Conservation (phyloP, 2,329 filamentous ascomycete genomes). For the Alternaria gaisen region DNA sequence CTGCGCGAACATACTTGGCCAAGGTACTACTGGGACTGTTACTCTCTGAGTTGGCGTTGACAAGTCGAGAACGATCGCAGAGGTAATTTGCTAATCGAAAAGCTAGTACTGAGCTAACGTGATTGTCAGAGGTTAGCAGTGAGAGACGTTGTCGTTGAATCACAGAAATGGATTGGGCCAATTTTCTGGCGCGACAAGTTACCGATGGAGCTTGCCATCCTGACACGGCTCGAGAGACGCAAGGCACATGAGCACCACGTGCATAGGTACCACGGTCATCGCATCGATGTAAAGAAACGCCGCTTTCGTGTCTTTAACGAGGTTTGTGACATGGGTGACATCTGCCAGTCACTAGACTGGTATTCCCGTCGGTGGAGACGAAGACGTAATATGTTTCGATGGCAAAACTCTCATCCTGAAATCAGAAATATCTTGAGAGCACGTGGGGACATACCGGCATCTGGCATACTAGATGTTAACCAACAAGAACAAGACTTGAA, state of each 20-base stretch:
- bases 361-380: conserved; percentile 1
- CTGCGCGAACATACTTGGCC: background rate
- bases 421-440: background rate
- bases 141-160: background rate
- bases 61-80: background rate
- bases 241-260: conserved; percentile 8
- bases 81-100: background rate
- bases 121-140: background rate
- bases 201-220: conserved; percentile 17
- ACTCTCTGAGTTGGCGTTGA: background rate
- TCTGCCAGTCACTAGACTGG: background rate
- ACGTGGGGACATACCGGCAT: background rate
- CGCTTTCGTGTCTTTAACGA: conserved; percentile 17
- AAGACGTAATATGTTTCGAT: conserved; percentile 1
- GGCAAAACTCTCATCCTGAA: background rate
- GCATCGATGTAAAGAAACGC: conserved; percentile 1
- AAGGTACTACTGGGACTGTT: background rate
- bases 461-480: background rate
- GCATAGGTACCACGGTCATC: conserved; percentile 10
- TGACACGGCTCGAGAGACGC: conserved; percentile 3
- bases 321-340: conserved; percentile 3
- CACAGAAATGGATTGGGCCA: background rate
- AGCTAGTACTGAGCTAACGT: background rate
- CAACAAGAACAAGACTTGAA: background rate
- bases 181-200: conserved; percentile 18